Base-by-base conservation (phyloP, 2,329 filamentous ascomycete genomes). In the Thyridium curvatum region DNA sequence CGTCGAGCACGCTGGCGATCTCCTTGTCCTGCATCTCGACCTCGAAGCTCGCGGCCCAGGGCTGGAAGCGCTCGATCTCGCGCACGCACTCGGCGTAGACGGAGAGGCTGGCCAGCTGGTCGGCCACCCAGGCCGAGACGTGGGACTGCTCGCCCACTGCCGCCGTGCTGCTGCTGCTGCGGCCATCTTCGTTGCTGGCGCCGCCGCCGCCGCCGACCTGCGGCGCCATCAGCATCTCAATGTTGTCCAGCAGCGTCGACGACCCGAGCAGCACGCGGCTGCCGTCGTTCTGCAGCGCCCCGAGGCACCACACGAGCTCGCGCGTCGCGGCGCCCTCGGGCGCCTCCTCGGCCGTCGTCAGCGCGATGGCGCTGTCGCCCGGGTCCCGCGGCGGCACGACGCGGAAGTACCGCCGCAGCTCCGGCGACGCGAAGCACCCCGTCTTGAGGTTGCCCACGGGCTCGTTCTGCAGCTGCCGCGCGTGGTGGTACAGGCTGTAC, bases 401-500 rank as follows among this genome's bases (percentile, higher is more conserved):
- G 3, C 37, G 41, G 35, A 39, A 44, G 40, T 42, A 41, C 9
- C 18, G 32, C 14, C 34, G 34, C 37, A 44, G 30, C 8, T 21
- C 32, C 21, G 38, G 38, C 17, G 32, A 21, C 35, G 44, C 29
- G 38, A 40, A 16, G 41, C 31, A 26, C 4, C 38, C 38, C 7
- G 32, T 35, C 35, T 40, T 31, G 32, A 40, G 34, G 33, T 35
- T 40, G 21, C 17, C 28, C 18, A 40, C 34, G 16, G 38, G 38
- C 14, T 21, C 38, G n/a, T 21, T 33, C 38, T 40, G 34, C 32
- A 40, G 40, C 38, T 42, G 37, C 38, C 32, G 32, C 13, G 42
- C 15, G 35, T 46, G 44, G 33, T 46, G 37, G 36, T 39, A 44
- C 12, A 46, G 44, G 4, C 39, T 40, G 32, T 46, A 46, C 12